Conservation (phyloP, 441 rosid genomes). For the Erysimum cheiri region DNA sequence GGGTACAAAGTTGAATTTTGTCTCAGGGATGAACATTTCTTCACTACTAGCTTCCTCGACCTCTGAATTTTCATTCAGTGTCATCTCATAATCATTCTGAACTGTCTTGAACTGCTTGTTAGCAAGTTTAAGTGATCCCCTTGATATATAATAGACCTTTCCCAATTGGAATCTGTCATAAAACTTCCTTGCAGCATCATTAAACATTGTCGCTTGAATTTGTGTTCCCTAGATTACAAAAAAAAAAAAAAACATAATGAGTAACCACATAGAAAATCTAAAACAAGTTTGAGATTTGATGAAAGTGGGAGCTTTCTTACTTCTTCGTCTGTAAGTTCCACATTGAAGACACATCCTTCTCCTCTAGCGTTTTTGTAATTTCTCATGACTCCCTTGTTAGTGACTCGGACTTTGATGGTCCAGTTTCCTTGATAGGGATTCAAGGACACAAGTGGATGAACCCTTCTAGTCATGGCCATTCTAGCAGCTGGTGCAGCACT, state of each 20-base stretch:
- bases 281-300: background rate
- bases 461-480: constrained; percentile 91
- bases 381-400: constrained; percentile 87
- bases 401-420: constrained; percentile 91
- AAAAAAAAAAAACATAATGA: background rate
- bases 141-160: constrained; percentile 83
- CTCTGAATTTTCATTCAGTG: constrained; percentile 78
- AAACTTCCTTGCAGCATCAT: constrained; percentile 88
- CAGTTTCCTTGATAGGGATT: constrained; percentile 98
- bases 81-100: constrained; percentile 95
- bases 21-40: constrained; percentile 72
- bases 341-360: constrained; percentile 97
- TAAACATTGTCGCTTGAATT: constrained; percentile 97
- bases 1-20: constrained; percentile 77
- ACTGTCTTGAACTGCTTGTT: constrained; percentile 88
- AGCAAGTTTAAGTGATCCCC: constrained; percentile 82
- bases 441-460: constrained; percentile 89
- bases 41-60: constrained; percentile 82
- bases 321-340: constrained; percentile 93
- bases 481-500: constrained; percentile 89
- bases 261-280: background rate
- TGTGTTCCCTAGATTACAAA: constrained; percentile 83
- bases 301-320: constrained; percentile 50
- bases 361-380: constrained; percentile 84
- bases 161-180: constrained; percentile 80